A percentile compares a stretch with the other conserved stretches of the same genome.
Conservation (phyloP, 2,329 filamentous ascomycete genomes). For the Nemania abortiva region DNA sequence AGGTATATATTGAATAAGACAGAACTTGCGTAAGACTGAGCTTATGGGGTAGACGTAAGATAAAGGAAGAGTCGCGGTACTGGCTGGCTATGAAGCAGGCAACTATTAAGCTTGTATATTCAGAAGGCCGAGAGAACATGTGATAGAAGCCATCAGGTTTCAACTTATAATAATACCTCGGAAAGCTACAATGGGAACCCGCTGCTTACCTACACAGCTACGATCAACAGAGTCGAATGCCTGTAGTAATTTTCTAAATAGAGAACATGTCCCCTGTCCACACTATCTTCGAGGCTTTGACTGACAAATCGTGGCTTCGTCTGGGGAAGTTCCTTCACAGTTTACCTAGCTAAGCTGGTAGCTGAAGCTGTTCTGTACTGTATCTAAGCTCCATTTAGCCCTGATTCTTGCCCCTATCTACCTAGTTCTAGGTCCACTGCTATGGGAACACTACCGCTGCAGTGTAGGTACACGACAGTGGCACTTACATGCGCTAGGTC, state of each 20-base stretch:
- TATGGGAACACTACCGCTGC: not conserved
- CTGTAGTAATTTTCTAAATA: slow-evolving; percentile 40
- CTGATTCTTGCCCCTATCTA: slow-evolving; percentile 27
- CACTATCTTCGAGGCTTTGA: slow-evolving; percentile 15
- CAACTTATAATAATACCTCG: slow-evolving; percentile 28
- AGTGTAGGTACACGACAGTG: slow-evolving; percentile 1
- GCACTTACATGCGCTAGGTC: not conserved
- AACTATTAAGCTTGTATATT: slow-evolving; percentile 18
- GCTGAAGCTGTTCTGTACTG: slow-evolving; percentile 22
- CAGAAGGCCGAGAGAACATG: slow-evolving; percentile 23
- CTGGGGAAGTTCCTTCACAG: slow-evolving; percentile 20
- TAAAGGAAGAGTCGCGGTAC: not conserved
- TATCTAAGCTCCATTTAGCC: not conserved
- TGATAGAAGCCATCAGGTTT: slow-evolving; percentile 28
- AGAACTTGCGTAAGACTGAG: slow-evolving; percentile 4
- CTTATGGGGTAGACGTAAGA: slow-evolving; percentile 14
- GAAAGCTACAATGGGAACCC: slow-evolving; percentile 38
- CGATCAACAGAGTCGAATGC: slow-evolving; percentile 28
- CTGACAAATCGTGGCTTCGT: slow-evolving; percentile 37
- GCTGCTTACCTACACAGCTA: slow-evolving; percentile 35
- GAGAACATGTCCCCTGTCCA: slow-evolving; percentile 27
- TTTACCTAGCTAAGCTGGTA: slow-evolving; percentile 14
- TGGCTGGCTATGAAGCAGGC: slow-evolving; percentile 7
- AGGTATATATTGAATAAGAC: slow-evolving; percentile 17
- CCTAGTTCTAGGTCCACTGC: slow-evolving; percentile 12